A percentile compares a stretch with the other conserved stretches of the same genome.
Evolutionary conservation across 2,329 filamentous ascomycete species (phyloP).

Genomic region (Tolypocladium paradoxum): DNA sequence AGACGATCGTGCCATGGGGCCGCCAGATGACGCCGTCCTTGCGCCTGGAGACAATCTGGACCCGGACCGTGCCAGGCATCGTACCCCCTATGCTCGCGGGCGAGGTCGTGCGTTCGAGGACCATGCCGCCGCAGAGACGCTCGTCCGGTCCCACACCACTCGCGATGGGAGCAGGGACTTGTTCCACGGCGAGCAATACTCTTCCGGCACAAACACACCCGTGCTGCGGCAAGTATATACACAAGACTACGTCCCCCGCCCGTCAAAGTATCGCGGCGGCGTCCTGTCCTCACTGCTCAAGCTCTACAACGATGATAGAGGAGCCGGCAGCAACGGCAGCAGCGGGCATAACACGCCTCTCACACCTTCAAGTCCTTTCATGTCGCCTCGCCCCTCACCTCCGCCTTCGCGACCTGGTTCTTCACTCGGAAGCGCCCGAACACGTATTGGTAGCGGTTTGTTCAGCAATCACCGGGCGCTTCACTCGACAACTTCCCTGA

Average conservation of each 20-base stretch:
- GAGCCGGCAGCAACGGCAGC: conserved; percentile 19
- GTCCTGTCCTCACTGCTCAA: conserved; percentile 64
- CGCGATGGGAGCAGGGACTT: conserved; percentile 18
- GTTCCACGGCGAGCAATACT: conserved; percentile 15
- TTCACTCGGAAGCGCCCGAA: conserved; percentile 17
- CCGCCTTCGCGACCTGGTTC: conserved; percentile 29
- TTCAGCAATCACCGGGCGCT: conserved; percentile 30
- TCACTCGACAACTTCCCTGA: conserved; percentile 31
- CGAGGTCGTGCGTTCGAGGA: conserved; percentile 10
- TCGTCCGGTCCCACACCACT: conserved; percentile 22
- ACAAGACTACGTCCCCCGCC: conserved; percentile 51
- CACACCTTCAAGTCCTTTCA: conserved; percentile 24
- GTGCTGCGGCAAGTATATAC: conserved; percentile 37
- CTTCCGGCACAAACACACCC: conserved; percentile 27
- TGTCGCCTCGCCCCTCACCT: conserved; percentile 32
- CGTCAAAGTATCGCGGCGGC: conserved; percentile 59
- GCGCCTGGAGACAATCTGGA: conserved; percentile 1
- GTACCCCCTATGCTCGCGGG: conserved; percentile 14
- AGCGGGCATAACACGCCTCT: conserved; percentile 31
- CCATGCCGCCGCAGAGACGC: conserved; percentile 20
- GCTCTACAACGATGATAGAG: conserved; percentile 46
- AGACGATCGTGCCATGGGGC: conserved; percentile 11
- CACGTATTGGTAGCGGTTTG: conserved; percentile 26
- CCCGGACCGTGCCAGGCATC: conserved; percentile 8
- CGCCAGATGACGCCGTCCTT: conserved; percentile 9